Evolutionary conservation across 495 filamentous ascomycete genomes (phyloP).

Genomic region (Penicillium cataractarum): DNA sequence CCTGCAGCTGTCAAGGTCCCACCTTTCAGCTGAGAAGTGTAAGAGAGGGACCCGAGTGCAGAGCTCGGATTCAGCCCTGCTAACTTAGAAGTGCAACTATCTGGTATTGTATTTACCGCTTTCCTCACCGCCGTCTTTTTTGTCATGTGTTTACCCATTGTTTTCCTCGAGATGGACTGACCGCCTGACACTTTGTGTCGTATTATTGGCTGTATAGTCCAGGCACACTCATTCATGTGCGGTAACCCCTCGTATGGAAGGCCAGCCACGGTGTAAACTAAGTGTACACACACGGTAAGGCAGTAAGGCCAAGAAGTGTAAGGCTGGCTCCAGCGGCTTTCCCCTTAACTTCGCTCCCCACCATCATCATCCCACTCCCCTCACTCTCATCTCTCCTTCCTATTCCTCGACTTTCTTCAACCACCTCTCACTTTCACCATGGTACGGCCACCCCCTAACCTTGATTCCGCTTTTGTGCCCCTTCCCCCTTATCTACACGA

Average conservation of each 20-base stretch:
- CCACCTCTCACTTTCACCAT: conserved; percentile 26
- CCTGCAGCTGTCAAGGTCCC: conserved; percentile 9
- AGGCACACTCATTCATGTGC: background rate
- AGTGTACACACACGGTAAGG: conserved; percentile 19
- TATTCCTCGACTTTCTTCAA: conserved; percentile 10
- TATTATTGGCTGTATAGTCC: conserved; percentile 17
- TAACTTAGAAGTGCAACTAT: background rate
- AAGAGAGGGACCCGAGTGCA: background rate
- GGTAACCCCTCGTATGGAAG: background rate
- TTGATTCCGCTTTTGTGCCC: background rate
- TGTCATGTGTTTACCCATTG: background rate
- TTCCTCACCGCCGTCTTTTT: background rate
- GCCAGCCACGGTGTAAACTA: conserved; percentile 17
- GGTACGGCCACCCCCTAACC: conserved; percentile 4
- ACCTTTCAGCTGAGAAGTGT: conserved; percentile 9
- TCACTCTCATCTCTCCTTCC: conserved; percentile 11
- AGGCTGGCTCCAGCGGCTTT: conserved; percentile 22
- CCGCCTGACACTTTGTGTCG: conserved; percentile 13
- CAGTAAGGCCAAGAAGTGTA: conserved; percentile 16
- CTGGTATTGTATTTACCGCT: background rate
- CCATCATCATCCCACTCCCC: conserved; percentile 17
- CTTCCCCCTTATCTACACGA: background rate
- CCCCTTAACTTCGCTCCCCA: conserved; percentile 31
- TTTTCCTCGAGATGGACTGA: conserved; percentile 5
- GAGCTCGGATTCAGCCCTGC: background rate